These are phyloP conservation scores for Lasiodiplodia gonubiensis DNA, from an alignment of 2,329 filamentous ascomycete genomes.

Conservation along the genomic window DNA sequence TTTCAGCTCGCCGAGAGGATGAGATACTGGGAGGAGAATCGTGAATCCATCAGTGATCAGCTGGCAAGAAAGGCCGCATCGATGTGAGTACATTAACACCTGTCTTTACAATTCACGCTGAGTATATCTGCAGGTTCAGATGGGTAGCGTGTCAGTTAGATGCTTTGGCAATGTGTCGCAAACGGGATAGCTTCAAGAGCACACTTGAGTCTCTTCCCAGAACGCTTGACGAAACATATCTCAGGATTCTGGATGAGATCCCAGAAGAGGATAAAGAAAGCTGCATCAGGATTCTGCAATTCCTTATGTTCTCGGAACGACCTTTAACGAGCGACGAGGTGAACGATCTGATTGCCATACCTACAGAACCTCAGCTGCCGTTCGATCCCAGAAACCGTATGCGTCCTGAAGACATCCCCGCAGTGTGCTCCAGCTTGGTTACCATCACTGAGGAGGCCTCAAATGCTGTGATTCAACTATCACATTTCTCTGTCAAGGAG, in stretches of 20 bases:
- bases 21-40: no score
- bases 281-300: slow-evolving; percentile 36
- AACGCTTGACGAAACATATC: slow-evolving; percentile 40
- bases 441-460: background rate
- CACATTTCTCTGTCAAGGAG: slow-evolving; percentile 46
- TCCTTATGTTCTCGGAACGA: slow-evolving; percentile 36
- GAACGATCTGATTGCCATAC: slow-evolving; percentile 37
- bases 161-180: slow-evolving; percentile 34
- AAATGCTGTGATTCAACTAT: slow-evolving; percentile 30
- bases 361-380: slow-evolving; percentile 35
- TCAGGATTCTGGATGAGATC: slow-evolving; percentile 37
- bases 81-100: slow-evolving; percentile 33
- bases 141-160: slow-evolving; percentile 39
- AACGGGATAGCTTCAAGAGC: slow-evolving; percentile 32
- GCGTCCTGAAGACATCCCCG: slow-evolving; percentile 39
- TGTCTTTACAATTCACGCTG: background rate
- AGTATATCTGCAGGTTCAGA: slow-evolving; percentile 36
- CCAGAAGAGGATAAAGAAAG: slow-evolving; percentile 32
- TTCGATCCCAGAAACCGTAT: slow-evolving; percentile 43
- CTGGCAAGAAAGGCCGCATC: slow-evolving; percentile 32
- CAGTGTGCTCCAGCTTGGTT: slow-evolving; percentile 39
- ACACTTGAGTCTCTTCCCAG: slow-evolving; percentile 34
- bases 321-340: slow-evolving; percentile 36
- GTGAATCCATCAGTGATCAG: no score
- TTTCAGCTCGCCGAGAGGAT: no score